Percentiles rank a stretch among this genome's conserved stretches.
phyloP scores from a whole-genome alignment of 805 yeast genomes.

The Candida berthetii region DNA sequence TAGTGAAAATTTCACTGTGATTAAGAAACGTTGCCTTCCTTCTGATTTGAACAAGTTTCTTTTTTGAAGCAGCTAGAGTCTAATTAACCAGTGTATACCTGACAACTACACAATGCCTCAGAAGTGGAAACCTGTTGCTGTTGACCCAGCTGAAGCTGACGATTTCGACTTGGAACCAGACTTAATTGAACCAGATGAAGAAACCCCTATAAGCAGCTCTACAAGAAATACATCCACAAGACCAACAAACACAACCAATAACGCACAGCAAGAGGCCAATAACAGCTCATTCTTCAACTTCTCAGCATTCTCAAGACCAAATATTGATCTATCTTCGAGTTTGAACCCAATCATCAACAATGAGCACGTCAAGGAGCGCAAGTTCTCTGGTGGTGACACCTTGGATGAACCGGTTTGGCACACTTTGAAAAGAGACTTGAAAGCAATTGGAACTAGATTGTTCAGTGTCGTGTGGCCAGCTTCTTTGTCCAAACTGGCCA shows the following conservation, averaged over 20 bases:
- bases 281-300: constrained; percentile 19
- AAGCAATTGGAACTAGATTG: constrained; percentile 35
- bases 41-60: constrained; percentile 11
- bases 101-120: constrained; percentile 9
- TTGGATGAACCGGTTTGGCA: constrained; percentile 61
- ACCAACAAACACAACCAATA: background rate
- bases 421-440: constrained; percentile 44
- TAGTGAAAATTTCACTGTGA: constrained; percentile 19
- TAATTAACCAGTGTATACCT: background rate
- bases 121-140: constrained; percentile 21
- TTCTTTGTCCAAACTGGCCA: constrained; percentile 21
- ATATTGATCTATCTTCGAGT: constrained; percentile 22
- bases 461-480: constrained; percentile 38
- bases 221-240: background rate
- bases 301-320: constrained; percentile 21
- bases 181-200: constrained; percentile 19
- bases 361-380: constrained; percentile 20
- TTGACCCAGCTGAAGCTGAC: constrained; percentile 19
- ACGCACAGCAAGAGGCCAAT: constrained; percentile 2
- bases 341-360: constrained; percentile 24
- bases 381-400: constrained; percentile 60
- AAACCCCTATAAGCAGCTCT: constrained; percentile 1
- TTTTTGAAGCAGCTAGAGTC: too few relatives aligned
- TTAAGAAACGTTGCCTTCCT: constrained; percentile 23
- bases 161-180: constrained; percentile 23